Conservation (phyloP, 2,329 filamentous ascomycete species). For the Fusarium buharicum region DNA sequence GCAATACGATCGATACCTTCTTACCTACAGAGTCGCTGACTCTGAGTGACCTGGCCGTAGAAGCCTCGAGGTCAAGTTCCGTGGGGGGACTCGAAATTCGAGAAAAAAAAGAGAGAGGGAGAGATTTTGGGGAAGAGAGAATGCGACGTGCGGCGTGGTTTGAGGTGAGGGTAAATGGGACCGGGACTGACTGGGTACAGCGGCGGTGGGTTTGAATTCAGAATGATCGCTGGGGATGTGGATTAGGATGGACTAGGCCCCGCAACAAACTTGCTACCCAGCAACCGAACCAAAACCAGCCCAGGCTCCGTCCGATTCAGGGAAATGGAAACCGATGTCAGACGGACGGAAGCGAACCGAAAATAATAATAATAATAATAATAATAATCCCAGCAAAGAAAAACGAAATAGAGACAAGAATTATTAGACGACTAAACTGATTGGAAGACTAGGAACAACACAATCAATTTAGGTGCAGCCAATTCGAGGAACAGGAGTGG, state of each 20-base stretch:
- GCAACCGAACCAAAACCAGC: slow-evolving; percentile 35
- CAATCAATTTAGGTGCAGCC: slow-evolving; percentile 31
- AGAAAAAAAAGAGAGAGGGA: slow-evolving; percentile 24
- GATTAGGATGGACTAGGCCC: slow-evolving; percentile 17
- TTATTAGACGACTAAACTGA: not conserved
- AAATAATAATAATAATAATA: slow-evolving; percentile 8
- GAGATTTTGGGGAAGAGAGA: slow-evolving; percentile 34
- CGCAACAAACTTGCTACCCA: slow-evolving; percentile 41
- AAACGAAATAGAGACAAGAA: not conserved
- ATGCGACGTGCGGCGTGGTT: slow-evolving; percentile 33
- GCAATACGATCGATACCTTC: slow-evolving; percentile 22
- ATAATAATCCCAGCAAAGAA: slow-evolving; percentile 10
- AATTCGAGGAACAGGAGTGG: slow-evolving; percentile 10
- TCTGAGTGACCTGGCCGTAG: slow-evolving; percentile 27
- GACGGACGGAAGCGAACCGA: slow-evolving; percentile 26
- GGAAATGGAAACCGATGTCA: slow-evolving; percentile 26
- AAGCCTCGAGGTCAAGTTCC: slow-evolving; percentile 19
- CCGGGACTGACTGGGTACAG: too few species aligned
- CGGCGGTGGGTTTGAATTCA: not conserved
- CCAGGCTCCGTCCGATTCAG: slow-evolving; percentile 14
- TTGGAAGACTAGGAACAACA: slow-evolving; percentile 3
- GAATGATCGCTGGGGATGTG: not conserved
- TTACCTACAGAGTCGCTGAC: slow-evolving; percentile 26
- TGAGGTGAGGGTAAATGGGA: slow-evolving; percentile 19
- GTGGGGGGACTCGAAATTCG: slow-evolving; percentile 16